These are phyloP conservation scores for Penicillium silybi DNA, from an alignment of 495 filamentous ascomycete species.

Conservation along the genomic window DNA sequence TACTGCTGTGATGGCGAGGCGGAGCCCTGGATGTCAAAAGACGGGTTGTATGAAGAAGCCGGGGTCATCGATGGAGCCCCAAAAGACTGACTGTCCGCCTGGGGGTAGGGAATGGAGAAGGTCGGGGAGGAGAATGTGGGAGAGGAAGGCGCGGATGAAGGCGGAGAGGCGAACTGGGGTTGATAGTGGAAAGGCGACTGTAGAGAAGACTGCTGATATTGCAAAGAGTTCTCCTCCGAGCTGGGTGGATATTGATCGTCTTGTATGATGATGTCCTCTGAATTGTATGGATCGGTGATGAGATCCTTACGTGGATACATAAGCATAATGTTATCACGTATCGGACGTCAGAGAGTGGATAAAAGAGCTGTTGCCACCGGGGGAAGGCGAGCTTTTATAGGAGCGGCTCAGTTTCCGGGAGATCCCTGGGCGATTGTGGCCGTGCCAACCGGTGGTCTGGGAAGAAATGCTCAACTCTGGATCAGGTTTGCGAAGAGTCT, in stretches of 20 bases:
- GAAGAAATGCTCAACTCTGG: background rate
- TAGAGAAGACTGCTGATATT: conserved; percentile 22
- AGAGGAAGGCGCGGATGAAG: conserved; percentile 40
- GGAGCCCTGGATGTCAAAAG: conserved; percentile 34
- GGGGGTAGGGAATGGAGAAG: conserved; percentile 35
- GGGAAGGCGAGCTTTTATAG: conserved; percentile 26
- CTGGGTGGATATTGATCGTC: conserved; percentile 42
- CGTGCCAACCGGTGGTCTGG: conserved; percentile 6
- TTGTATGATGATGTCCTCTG: conserved; percentile 43
- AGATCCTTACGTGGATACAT: conserved; percentile 49
- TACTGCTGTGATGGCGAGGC: conserved; percentile 33
- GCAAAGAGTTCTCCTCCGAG: conserved; percentile 27
- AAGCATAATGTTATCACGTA: conserved; percentile 42
- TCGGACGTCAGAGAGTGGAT: conserved; percentile 30
- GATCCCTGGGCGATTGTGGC: conserved; percentile 19
- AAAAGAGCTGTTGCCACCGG: conserved; percentile 31
- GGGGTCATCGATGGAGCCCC: conserved; percentile 49
- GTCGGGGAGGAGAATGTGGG: conserved; percentile 41
- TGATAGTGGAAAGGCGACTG: conserved; percentile 39
- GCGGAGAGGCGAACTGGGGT: conserved; percentile 37
- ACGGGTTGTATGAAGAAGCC: conserved; percentile 42
- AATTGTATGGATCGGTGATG: conserved; percentile 41
- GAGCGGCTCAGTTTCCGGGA: conserved; percentile 32
- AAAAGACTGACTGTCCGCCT: conserved; percentile 34
- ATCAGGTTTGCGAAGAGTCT: conserved; percentile 27